phyloP scores from a whole-genome alignment of 805 yeast species.

The Kodamaea neixiangensis region DNA sequence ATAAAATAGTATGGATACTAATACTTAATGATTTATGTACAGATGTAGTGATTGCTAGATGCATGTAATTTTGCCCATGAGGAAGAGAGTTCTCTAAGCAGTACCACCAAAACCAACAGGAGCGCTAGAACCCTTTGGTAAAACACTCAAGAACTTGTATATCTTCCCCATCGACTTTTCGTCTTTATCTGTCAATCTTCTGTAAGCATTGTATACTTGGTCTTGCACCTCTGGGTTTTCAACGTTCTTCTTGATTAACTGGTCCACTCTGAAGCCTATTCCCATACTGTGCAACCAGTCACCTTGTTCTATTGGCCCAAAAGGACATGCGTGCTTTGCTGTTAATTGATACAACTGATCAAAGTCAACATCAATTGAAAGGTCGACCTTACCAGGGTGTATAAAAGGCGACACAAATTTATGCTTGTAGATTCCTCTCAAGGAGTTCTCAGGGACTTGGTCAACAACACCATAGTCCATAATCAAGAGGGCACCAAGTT shows the following conservation, averaged over 20 bases:
- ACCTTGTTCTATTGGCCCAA: conserved; percentile 74
- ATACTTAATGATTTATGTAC: no score
- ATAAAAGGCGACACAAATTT: conserved; percentile 71
- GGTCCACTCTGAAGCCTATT: conserved; percentile 66
- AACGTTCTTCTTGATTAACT: conserved; percentile 47
- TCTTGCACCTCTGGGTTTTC: conserved; percentile 48
- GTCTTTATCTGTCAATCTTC: conserved; percentile 62
- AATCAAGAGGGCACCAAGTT: conserved; percentile 64
- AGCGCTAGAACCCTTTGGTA: conserved; percentile 44
- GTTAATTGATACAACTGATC: conserved; percentile 46
- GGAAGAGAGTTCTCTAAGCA: background rate
- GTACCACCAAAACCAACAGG: conserved; percentile 55
- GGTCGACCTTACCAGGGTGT: conserved; percentile 78
- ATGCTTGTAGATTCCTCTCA: conserved; percentile 74
- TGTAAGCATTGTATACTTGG: conserved; percentile 56
- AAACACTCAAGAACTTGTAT: conserved; percentile 68
- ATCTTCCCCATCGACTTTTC: conserved; percentile 72
- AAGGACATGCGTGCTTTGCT: conserved; percentile 25
- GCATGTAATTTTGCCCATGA: no score
- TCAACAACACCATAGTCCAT: conserved; percentile 75
- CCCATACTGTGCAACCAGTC: conserved; percentile 80
- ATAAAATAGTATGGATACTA: no score
- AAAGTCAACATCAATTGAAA: conserved; percentile 85
- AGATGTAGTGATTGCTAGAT: no score
- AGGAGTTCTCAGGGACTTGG: conserved; percentile 66